Evolutionary conservation across 441 rosid species (phyloP), one percentile per base, ranked within the genome.

Genomic region (Gossypium aridum): DNA sequence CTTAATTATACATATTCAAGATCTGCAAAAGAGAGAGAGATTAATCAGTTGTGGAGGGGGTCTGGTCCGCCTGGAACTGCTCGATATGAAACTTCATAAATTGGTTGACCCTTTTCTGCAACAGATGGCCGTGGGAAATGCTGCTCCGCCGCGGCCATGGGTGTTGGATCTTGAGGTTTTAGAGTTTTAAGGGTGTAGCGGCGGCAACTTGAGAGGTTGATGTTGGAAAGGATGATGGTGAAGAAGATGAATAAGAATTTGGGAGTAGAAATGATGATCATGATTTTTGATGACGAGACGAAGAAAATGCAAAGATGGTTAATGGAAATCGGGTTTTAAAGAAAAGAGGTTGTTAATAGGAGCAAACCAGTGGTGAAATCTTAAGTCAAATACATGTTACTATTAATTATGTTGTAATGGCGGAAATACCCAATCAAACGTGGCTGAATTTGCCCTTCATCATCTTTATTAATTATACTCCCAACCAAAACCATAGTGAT

Each of bases 31-130:
- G 4, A 22, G 5, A 22, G 13, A 55, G 20, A 16, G 20, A 54
- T 4, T 25, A 73, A 45, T 73, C 61, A 73, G 61, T 73, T 73
- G 61, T 73, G 76, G 22, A 73, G 62, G 7, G 76, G 76, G 60
- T 73, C 64, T 49, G 76, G 76, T 26, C 76, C 76, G 4, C 70
- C 70, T 4, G 76, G 76, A 73, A 63, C 61, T 39, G 31, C 19
- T 64, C 76, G 23, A 16, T 62, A 23, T 5, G 76, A 73, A 63
- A 34, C 70, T 28, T 26, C 70, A 63, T 16, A 51, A 19, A 17
- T 0, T 25, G 70, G 70, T n/a, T 28, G 61, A 28, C 39, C 17
- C 9, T 45, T 23, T 34, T 22, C 37, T 22, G 34, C 64, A 13
- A 0, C 25, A 3, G 67, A 60, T 57, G 28, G 6, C 14, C 3